Evolutionary conservation across 306 rosid genomes (phyloP).

Genomic region (Pueraria montana): DNA sequence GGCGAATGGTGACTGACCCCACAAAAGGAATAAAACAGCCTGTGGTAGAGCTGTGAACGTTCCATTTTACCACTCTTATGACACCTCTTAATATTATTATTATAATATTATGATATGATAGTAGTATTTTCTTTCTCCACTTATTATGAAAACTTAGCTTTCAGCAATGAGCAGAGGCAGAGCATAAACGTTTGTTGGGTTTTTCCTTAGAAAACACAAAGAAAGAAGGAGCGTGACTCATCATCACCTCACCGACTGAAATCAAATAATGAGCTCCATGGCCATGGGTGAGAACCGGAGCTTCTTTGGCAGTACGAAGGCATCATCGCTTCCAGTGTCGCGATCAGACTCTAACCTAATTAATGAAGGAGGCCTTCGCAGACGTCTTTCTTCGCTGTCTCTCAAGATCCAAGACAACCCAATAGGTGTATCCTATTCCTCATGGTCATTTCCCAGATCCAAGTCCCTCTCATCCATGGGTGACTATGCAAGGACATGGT

Average conservation of each 20-base stretch:
- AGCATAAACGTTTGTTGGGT: neutral
- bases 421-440: constrained; percentile 23
- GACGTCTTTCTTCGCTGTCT: constrained; percentile 80
- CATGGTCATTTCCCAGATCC: constrained; percentile 76
- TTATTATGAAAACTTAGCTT: constrained; percentile 1
- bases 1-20: constrained; percentile 36
- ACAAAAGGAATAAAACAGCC: constrained; percentile 75
- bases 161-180: neutral
- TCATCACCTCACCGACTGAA: too few species aligned
- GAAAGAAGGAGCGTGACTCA: too few species aligned
- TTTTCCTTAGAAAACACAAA: neutral
- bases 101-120: neutral
- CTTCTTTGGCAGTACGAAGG: constrained; percentile 22
- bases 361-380: constrained; percentile 59
- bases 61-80: constrained; percentile 49
- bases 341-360: constrained; percentile 38
- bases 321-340: constrained; percentile 75
- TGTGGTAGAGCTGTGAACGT: constrained; percentile 67
- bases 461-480: constrained; percentile 77
- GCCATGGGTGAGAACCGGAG: constrained; percentile 54
- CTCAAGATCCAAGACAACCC: constrained; percentile 66
- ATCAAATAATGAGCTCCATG: constrained; percentile 45
- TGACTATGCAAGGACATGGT: constrained; percentile 75
- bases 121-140: too few species aligned
- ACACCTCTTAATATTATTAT: neutral